Percentiles rank a stretch among this genome's conserved stretches.
Evolutionary conservation across 371 early-diverging fungal species (phyloP).

Genomic region (Parasitella parasitica): DNA sequence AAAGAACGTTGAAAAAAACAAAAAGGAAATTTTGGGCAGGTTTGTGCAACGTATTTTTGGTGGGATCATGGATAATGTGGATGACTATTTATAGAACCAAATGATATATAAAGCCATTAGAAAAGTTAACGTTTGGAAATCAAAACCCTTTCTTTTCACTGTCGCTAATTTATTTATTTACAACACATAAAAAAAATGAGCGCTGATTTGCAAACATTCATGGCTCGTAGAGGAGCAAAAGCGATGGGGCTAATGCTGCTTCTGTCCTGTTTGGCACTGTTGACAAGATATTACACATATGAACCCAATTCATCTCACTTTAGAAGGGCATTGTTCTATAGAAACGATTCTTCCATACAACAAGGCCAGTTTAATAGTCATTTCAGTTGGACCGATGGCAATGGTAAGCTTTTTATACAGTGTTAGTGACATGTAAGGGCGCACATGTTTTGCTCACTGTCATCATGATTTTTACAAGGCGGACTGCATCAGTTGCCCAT

Average conservation of each 20-base stretch:
- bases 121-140: not conserved
- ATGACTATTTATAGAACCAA: not conserved
- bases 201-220: conserved; percentile 18
- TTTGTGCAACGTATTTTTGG: not conserved
- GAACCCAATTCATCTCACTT: conserved; percentile 7
- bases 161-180: not conserved
- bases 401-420: conserved; percentile 11
- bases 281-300: conserved; percentile 6
- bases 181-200: conserved; percentile 5
- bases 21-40: not conserved
- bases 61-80: not conserved
- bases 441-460: too few species aligned
- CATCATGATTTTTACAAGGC: too few species aligned
- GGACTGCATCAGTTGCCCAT: conserved; percentile 25
- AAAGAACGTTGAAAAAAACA: not conserved
- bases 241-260: conserved; percentile 8
- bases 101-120: not conserved
- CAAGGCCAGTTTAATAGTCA: conserved; percentile 9
- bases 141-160: not conserved
- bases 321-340: conserved; percentile 20
- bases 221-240: conserved; percentile 19
- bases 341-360: conserved; percentile 7
- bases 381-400: conserved; percentile 24
- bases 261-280: conserved; percentile 8
- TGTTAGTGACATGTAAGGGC: too few species aligned